phyloP scores from a whole-genome alignment of 2,329 filamentous ascomycete genomes.

The Sporothrix brasiliensis region DNA sequence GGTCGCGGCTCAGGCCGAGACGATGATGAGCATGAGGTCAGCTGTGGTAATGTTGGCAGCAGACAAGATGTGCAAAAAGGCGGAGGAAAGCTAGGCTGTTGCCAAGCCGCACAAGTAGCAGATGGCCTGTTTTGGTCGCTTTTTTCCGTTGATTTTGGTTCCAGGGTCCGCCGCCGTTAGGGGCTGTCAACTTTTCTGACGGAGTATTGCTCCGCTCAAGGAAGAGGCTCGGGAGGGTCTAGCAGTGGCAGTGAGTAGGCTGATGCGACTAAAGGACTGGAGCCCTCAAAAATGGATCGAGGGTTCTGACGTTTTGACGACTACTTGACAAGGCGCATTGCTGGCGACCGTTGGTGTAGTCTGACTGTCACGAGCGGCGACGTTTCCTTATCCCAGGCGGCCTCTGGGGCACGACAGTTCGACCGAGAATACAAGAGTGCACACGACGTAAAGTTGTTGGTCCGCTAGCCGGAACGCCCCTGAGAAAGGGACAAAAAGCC shows the following conservation, averaged over 20 bases:
- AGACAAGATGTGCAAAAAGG: constrained; percentile 2
- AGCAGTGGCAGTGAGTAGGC: constrained; percentile 16
- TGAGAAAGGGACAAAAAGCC: not conserved
- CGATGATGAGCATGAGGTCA: constrained; percentile 8
- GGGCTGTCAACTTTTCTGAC: constrained; percentile 6
- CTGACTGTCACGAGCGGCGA: not conserved
- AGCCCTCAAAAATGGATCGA: not conserved
- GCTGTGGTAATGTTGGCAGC: constrained; percentile 16
- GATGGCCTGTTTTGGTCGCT: constrained; percentile 5
- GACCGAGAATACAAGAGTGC: not conserved
- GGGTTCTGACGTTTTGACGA: not conserved
- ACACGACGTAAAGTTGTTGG: too few relatives aligned
- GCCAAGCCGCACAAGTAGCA: constrained; percentile 23
- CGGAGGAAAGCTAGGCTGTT: constrained; percentile 20
- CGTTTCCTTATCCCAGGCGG: constrained; percentile 13
- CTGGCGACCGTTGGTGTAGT: not conserved
- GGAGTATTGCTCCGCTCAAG: not conserved
- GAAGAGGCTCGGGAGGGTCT: constrained; percentile 19
- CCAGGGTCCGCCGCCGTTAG: constrained; percentile 12
- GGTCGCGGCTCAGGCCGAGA: constrained; percentile 9
- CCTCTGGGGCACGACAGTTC: constrained; percentile 15
- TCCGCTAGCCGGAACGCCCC: not conserved
- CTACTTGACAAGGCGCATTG: constrained; percentile 16
- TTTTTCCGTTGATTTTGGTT: constrained; percentile 5
- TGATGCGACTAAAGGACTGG: not conserved